Base-by-base conservation (phyloP, 2,329 filamentous ascomycete genomes). In the Hymenoscyphus scutula region DNA sequence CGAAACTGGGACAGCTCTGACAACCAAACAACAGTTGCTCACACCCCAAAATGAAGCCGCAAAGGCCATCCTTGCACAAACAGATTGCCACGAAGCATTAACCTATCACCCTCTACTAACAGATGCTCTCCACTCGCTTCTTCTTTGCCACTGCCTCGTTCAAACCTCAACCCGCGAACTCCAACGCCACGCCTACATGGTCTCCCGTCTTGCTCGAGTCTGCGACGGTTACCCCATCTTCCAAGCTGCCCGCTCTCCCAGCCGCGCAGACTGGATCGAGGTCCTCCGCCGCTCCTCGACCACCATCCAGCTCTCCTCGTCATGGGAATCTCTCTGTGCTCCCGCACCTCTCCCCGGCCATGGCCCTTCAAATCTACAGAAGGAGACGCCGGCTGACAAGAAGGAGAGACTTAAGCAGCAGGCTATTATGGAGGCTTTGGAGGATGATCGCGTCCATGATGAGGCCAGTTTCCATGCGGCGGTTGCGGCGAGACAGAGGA, bases 221-320 rank as follows among this genome's bases (percentile, higher is more conserved):
- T 87, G 85, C 56, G 89, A 95, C 70, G 91, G 90, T 3, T 93
- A 91, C 69, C 91, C 91, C 0, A 84, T 94, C 56, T 94, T 96
- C 72, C 86, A 92, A 66, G 82, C 87, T 0, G 86, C 88, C 27
- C 82, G 89, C 57, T 89, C 85, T 3, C 87, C 89, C 1, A 87
- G 89, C 1, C 86, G 90, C 58, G 84, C 88, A 2, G 91, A 96
- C 75, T 96, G 91, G 91, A 85, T 89, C 56, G 89, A 94, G 75
- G 81, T 94, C 0, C 75, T 95, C 10, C 83, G 87, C 0, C 83
- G 85, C 32, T 81, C 83, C 0, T 81, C 85, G 37, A 89, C 91
- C 71, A 92, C 88, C 88, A 81, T 94, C 58, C 81, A 83, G 6
- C 80, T 95, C 8, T 73, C 76, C 1, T 76, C 81, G 3, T 80